Evolutionary conservation across 441 rosid species (phyloP).

Genomic region (Aleurites moluccanus): DNA sequence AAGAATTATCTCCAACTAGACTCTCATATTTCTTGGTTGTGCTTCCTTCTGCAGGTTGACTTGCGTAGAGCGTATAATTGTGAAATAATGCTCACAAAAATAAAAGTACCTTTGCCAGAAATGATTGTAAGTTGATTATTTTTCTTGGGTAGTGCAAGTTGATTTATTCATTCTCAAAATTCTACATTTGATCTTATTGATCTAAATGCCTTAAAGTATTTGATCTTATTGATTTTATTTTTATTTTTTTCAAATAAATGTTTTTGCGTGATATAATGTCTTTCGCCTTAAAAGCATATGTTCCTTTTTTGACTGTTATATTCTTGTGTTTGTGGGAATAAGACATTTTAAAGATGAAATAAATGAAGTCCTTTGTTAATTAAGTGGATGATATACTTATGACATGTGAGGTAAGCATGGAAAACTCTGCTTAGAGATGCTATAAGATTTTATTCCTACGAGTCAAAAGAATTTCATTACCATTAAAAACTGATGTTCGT

Average conservation of each 20-base stretch:
- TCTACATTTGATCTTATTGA: background rate
- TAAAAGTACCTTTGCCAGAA: constrained; percentile 88
- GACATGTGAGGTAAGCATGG: background rate
- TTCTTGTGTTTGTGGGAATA: background rate
- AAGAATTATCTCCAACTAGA: background rate
- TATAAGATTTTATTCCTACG: background rate
- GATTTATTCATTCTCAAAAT: background rate
- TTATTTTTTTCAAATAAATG: too few species aligned
- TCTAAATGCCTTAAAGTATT: background rate
- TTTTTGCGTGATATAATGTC: too few species aligned
- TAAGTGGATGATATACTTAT: background rate
- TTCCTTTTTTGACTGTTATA: background rate
- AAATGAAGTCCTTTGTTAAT: background rate
- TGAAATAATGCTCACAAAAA: constrained; percentile 97
- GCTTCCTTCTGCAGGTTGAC: constrained; percentile 67
- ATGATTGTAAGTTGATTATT: constrained; percentile 77
- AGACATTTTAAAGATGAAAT: constrained; percentile 7
- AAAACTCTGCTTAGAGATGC: background rate
- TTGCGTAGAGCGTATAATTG: constrained; percentile 97
- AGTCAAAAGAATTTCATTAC: background rate
- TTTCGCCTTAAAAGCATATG: background rate
- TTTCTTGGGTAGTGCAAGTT: constrained; percentile 19
- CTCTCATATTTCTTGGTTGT: constrained; percentile 13
- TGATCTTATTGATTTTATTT: background rate
- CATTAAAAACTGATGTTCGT: background rate